Evolutionary conservation across 1,284 basidiomycete species (phyloP).

Genomic region (Megacollybia platyphylla): DNA sequence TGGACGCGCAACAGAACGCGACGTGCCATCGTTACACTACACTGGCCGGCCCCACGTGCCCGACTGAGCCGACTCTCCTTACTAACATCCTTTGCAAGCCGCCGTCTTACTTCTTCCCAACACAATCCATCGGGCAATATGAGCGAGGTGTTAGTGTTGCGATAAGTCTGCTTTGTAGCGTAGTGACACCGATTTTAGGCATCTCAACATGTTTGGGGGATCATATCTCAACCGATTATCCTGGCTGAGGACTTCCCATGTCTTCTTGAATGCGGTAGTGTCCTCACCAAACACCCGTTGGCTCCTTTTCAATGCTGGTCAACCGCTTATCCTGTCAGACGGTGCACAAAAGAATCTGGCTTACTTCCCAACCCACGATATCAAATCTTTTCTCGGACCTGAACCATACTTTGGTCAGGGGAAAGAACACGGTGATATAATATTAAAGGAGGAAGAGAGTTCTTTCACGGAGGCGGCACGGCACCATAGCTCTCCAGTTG

Average conservation of each 20-base stretch:
- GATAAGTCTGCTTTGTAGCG: too few species aligned
- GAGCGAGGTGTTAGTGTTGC: too few species aligned
- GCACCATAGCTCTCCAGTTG: conserved; percentile 25
- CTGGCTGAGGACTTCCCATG: conserved; percentile 66
- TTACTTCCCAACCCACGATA: conserved; percentile 40
- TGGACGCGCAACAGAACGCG: too few species aligned
- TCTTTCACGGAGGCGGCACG: conserved; percentile 51
- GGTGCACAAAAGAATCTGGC: conserved; percentile 23
- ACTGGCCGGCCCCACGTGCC: too few species aligned
- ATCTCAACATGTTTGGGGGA: conserved; percentile 59
- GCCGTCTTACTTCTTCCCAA: too few species aligned
- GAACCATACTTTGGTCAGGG: conserved; percentile 58
- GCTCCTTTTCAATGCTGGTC: conserved; percentile 60
- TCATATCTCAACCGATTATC: conserved; percentile 79
- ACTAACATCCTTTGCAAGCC: too few species aligned
- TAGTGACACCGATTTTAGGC: conserved; percentile 9
- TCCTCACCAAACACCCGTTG: conserved; percentile 50
- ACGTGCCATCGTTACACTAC: too few species aligned
- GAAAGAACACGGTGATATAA: conserved; percentile 31
- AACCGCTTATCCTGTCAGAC: conserved; percentile 39
- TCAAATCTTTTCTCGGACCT: conserved; percentile 36
- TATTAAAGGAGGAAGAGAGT: conserved; percentile 22
- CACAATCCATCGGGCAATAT: too few species aligned
- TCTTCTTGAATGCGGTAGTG: conserved; percentile 61
- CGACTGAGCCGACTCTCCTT: too few species aligned